Base-by-base conservation (phyloP, 2,329 filamentous ascomycete genomes). In the Colletotrichum sp. region DNA sequence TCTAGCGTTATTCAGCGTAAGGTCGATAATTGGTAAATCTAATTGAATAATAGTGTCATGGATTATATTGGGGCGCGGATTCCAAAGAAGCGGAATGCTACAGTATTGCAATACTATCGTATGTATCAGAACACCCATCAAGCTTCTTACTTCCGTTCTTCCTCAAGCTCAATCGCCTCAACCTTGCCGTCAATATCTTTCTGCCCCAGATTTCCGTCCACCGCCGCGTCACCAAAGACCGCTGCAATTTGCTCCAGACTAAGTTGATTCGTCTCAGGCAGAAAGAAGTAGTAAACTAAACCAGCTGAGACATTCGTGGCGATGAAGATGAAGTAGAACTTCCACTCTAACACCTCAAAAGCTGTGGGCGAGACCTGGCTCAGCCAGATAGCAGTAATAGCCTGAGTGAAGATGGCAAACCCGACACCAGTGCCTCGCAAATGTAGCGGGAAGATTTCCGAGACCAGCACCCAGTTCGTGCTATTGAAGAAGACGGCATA, bases 151-250 rank as follows among this genome's bases (percentile, higher is more conserved):
- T 13, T 30, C 57, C 3, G 15, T 15, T 60, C 28, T 18, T 61
- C 12, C 18, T 61, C 58, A 34, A 61, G 28, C 4, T 61, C 30
- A 13, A 61, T 21, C 7, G 10, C 18, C 8, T 30, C 18, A 1
- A 1, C 0, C 8, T 34, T 32, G 1, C 34, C 28, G 2, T 34
- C 28, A 6, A 34, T 12, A 16, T 9, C 4, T 2, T 61, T 34
- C 4, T 24, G 18, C 0, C 10, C 2, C 1, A 32, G 6, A 1
- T 5, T 61, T 32, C 16, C 58, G 10, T 61, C 28, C 7, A 61
- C 58, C 7, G 58, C 58, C 28, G 58, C 30, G 4, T 61, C 58
- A 34, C 58, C 58, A 21, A 61, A 34, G 10, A 34, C n/a, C 0
- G 30, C 58, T 15, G 58, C 58, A 4, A 61, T 36, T 2, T 21